Evolutionary conservation across 2,329 filamentous ascomycete genomes (phyloP), one percentile per base, ranked within the genome.

Genomic region (Paradendryphiella salina): DNA sequence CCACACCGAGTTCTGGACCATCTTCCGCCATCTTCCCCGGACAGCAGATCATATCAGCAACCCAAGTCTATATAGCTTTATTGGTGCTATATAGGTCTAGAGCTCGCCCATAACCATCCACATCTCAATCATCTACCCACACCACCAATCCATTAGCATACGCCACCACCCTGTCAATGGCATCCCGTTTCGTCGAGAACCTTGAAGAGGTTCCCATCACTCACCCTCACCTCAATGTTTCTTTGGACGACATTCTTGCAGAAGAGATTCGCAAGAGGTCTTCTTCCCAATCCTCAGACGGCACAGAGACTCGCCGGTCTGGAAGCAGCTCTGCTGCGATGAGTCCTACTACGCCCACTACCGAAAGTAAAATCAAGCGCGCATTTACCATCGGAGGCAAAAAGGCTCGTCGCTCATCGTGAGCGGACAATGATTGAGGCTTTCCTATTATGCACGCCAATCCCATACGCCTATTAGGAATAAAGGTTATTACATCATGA

Each of bases 201-300:
- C 67, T 74, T 46, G 67, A 73, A 52, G 65, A 69, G 52, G 67
- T 69, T 15, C 65, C 68, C 14, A 70, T 69, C 54, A 69, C 65
- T 17, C 70, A 74, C 36, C 69, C 70, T 23, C 68, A 71, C 39
- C 69, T 72, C 57, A 74, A 74, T 47, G 70, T 74, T 55, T 72
- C 66, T 10, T 60, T 74, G 15, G 69, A 74, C 29, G 71, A 74
- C 54, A 71, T 74, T 15, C 65, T 74, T 20, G 69, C 69, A 34
- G 71, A 74, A 48, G 71, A 71, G 41, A 55, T 63, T 11, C 70
- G 70, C 53, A 70, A 67, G 43, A 59, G 64, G 15, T 72, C 69
- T 14, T 60, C 62, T 37, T 72, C 69, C 14, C 59, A 69, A 20
- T 71, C 69, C 5, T 71, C 69, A 7, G 55, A 55, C 9, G 61